Conservation (phyloP, 2,329 filamentous ascomycete genomes). For the Aspergillus piperis region DNA sequence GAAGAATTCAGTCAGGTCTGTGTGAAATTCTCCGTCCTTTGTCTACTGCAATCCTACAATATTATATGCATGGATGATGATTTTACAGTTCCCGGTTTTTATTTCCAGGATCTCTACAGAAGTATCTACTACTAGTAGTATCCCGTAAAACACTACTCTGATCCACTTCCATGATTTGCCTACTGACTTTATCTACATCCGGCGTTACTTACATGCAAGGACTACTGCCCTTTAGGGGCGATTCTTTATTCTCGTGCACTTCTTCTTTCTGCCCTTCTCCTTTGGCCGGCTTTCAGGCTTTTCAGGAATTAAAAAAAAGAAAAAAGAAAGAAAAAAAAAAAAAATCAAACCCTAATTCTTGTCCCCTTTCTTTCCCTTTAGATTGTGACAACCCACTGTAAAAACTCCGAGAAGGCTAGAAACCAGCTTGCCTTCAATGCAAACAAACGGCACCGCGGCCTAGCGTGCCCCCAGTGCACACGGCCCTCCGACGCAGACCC, state of each 20-base stretch:
- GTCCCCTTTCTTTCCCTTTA: constrained; percentile 3
- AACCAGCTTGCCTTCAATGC: constrained; percentile 29
- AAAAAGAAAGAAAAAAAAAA: no score
- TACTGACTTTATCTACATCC: constrained; percentile 13
- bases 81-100: no score
- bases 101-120: neutral
- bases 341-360: constrained; percentile 2
- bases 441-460: constrained; percentile 17
- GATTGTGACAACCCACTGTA: constrained; percentile 17
- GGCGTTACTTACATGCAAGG: constrained; percentile 17
- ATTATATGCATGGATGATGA: no score
- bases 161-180: constrained; percentile 10
- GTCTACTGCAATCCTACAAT: neutral
- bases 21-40: neutral
- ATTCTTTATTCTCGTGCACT: constrained; percentile 4
- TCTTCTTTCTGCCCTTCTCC: neutral
- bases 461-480: constrained; percentile 14
- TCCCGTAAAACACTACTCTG: constrained; percentile 12
- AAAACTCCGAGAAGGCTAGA: constrained; percentile 24
- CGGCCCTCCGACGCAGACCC: neutral
- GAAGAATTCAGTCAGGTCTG: neutral
- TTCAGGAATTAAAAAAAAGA: neutral
- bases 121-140: neutral
- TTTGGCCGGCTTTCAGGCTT: neutral
- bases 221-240: constrained; percentile 4